These are phyloP conservation scores for Porphyrellus sp. DNA, from an alignment of 1,284 basidiomycete genomes.

Conservation along the genomic window DNA sequence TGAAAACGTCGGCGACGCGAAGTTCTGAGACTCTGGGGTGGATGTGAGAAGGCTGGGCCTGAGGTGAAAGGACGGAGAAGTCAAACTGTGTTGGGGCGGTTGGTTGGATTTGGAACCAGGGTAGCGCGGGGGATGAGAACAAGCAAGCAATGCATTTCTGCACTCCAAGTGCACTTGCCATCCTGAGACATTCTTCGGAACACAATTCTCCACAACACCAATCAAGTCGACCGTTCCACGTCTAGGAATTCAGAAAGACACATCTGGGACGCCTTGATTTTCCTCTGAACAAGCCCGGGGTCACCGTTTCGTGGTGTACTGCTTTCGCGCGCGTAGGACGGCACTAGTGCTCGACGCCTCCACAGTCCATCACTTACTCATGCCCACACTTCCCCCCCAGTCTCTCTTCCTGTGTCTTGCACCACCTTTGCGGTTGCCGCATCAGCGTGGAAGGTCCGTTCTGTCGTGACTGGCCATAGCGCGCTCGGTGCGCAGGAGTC, in stretches of 20 bases:
- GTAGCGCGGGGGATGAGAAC: conserved; percentile 30
- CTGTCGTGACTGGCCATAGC: no score
- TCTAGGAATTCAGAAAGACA: neutral
- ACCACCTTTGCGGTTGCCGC: no score
- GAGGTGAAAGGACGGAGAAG: conserved; percentile 4
- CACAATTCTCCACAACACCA: neutral
- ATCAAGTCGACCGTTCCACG: neutral
- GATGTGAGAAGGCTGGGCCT: conserved; percentile 2
- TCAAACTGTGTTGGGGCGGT: conserved; percentile 12
- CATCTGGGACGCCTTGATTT: neutral
- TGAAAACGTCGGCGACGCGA: conserved; percentile 8
- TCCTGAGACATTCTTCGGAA: conserved; percentile 23
- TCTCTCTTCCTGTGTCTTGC: no score
- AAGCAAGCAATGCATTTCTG: conserved; percentile 13
- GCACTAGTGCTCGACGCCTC: no score
- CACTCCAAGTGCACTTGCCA: conserved; percentile 23
- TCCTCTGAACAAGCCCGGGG: neutral
- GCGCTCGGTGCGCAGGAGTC: no score
- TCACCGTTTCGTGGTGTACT: neutral
- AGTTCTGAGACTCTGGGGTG: conserved; percentile 1
- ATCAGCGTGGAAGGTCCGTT: neutral
- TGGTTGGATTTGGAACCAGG: conserved; percentile 19
- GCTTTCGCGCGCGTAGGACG: neutral
- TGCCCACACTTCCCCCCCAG: no score
- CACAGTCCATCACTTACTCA: no score